A percentile compares a stretch with the other conserved stretches of the same genome.
phyloP scores from a whole-genome alignment of 768 basidiomycete species.

The Phaffia australis region DNA sequence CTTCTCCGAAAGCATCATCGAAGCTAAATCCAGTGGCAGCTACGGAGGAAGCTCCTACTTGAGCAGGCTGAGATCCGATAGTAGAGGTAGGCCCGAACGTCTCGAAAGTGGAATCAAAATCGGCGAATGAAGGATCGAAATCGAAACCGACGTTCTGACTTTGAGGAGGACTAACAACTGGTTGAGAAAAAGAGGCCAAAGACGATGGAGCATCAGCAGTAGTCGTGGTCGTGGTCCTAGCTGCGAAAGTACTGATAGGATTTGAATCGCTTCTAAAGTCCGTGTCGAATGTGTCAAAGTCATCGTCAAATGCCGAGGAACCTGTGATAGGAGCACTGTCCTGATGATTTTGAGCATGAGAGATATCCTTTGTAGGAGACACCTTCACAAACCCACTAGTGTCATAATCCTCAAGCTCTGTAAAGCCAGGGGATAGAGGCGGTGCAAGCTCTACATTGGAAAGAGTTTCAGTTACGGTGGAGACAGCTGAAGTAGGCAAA shows the following conservation, averaged over 20 bases:
- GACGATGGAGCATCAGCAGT: slow-evolving; percentile 34
- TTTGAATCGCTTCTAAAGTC: background rate
- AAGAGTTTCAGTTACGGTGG: slow-evolving; percentile 29
- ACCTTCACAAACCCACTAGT: slow-evolving; percentile 12
- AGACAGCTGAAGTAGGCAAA: slow-evolving; percentile 18
- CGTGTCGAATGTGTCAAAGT: slow-evolving; percentile 1
- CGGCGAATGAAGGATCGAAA: slow-evolving; percentile 38
- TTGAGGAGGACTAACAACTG: slow-evolving; percentile 8
- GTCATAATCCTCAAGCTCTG: slow-evolving; percentile 13
- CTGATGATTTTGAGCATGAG: background rate
- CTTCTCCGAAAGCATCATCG: slow-evolving; percentile 50
- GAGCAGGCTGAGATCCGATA: slow-evolving; percentile 25
- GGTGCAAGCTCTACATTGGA: slow-evolving; percentile 13
- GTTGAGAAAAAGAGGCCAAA: slow-evolving; percentile 31
- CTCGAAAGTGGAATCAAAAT: slow-evolving; percentile 39
- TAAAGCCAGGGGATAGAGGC: background rate
- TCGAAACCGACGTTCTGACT: slow-evolving; percentile 12
- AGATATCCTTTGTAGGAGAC: slow-evolving; percentile 6
- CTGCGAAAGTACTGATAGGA: background rate
- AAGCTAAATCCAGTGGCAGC: slow-evolving; percentile 38
- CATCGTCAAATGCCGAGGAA: background rate
- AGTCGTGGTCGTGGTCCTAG: slow-evolving; percentile 24
- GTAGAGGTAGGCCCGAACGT: slow-evolving; percentile 23
- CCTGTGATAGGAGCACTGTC: background rate
- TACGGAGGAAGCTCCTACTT: slow-evolving; percentile 14